Evolutionary conservation across 1,284 basidiomycete genomes (phyloP), one percentile per base, ranked within the genome.

Genomic region (Lentinus polychrous): DNA sequence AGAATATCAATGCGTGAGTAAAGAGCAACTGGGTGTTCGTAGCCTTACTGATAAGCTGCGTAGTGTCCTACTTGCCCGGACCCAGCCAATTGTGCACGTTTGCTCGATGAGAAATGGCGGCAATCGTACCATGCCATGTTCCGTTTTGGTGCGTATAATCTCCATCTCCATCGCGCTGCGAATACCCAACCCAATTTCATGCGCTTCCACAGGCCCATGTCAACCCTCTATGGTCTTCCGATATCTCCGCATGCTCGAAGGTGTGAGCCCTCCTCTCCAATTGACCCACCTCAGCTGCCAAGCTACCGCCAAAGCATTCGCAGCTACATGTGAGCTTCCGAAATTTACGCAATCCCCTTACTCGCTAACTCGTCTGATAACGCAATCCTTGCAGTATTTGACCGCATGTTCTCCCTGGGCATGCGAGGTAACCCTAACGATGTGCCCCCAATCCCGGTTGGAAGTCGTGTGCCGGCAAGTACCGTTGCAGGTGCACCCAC

Each of bases 91-190:
- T 97, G 94, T 62, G 92, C 92, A 15, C 76, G 81, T n/a, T 68
- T 87, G n/a, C 75, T 97, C 7, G 91, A 95, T 59, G 94, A 95
- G 53, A 94, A 94, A 63, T 97, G 93, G 91, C 73, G 82, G 37
- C 86, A 88, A 58, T 92, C 91, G 0, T 94, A 94, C 60, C 78
- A 83, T 45, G 80, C 90, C 12, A 86, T 92, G 14, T 91, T 92
- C 62, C 79, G 92, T 39, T 95, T 93, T 64, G 92, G 90, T 79
- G 36, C 44, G 72, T 58, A 58, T 17, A 53, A 50, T 14, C 51
- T 55, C 55, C 39, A 47, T 49, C 47, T 23, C 22, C 38, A 12
- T 8, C 27, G 41, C 32, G 12, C 31, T 32, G 20, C 20, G 3
- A 11, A 8, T 10, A 35, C 24, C 20, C 15, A 2, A 35, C 17